Percentiles rank a stretch among this genome's conserved stretches.
phyloP scores from a whole-genome alignment of 129 eudicot genomes.

The Artemisia argyi region DNA sequence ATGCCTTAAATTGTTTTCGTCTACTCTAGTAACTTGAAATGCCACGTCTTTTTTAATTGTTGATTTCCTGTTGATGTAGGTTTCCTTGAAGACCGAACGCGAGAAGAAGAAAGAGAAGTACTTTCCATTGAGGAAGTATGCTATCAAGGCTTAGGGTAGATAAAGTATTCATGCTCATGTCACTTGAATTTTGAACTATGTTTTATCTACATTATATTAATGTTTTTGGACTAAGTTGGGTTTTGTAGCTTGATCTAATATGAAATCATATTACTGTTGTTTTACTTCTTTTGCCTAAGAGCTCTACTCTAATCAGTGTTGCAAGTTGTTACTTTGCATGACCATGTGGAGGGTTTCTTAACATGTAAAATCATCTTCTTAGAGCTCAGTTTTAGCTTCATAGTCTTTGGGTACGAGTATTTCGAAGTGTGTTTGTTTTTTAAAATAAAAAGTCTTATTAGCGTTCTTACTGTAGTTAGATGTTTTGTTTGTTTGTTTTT shows the following conservation, averaged over 20 bases:
- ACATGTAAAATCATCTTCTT: too few relatives aligned
- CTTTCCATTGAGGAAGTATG: slow-evolving; percentile 64
- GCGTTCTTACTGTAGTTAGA: too few relatives aligned
- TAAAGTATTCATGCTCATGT: neutral
- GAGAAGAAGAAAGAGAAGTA: slow-evolving; percentile 73
- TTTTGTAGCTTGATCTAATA: slow-evolving; percentile 17
- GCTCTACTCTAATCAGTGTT: too few relatives aligned
- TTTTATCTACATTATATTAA: neutral
- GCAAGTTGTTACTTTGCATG: too few relatives aligned
- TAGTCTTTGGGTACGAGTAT: too few relatives aligned
- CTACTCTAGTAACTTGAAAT: neutral
- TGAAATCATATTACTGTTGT: neutral
- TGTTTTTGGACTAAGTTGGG: neutral
- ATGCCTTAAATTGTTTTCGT: neutral
- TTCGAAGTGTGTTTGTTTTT: too few relatives aligned
- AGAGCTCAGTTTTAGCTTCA: too few relatives aligned
- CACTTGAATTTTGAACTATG: slow-evolving; percentile 7
- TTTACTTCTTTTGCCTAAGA: neutral
- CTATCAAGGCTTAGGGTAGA: slow-evolving; percentile 51
- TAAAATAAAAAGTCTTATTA: too few relatives aligned
- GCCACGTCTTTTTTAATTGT: neutral
- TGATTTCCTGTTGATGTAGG: slow-evolving; percentile 26
- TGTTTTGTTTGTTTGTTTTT: too few relatives aligned
- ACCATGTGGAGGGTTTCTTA: too few relatives aligned
- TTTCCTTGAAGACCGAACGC: slow-evolving; percentile 58